Conservation (phyloP, 805 yeast genomes). For the Ogataea nonfermentans region DNA sequence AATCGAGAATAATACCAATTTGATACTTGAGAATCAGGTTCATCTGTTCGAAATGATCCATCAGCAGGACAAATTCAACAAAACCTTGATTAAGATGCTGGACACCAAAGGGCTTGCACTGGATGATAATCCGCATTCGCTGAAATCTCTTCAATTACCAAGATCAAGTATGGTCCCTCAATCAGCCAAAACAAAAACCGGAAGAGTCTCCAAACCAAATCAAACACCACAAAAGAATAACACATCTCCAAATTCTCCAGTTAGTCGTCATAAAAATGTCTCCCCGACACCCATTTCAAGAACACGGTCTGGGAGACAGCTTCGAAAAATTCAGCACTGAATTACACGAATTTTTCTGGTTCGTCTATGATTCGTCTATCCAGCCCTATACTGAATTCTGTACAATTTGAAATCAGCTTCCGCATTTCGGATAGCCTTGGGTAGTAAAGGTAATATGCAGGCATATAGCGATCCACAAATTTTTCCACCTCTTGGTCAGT, state of each 20-base stretch:
- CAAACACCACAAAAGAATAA: background rate
- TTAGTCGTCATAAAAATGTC: too few species aligned
- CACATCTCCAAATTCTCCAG: background rate
- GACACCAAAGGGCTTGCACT: background rate
- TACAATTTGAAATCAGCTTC: constrained; percentile 4
- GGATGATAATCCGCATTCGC: too few species aligned
- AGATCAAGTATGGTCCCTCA: too few species aligned
- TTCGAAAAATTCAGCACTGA: background rate
- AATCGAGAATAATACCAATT: constrained; percentile 10
- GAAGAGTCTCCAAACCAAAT: background rate
- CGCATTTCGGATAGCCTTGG: constrained; percentile 15
- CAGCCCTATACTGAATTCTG: constrained; percentile 20
- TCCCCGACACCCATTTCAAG: background rate
- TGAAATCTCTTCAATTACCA: too few species aligned
- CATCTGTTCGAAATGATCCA: constrained; percentile 6
- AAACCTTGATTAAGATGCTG: background rate
- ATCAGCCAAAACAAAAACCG: too few species aligned
- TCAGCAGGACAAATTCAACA: constrained; percentile 3
- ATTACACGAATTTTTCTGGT: background rate
- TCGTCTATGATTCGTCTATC: constrained; percentile 13
- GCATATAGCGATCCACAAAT: constrained; percentile 86
- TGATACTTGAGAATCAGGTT: constrained; percentile 14
- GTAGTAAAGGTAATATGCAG: constrained; percentile 73
- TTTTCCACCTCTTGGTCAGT: constrained; percentile 59
- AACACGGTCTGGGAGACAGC: background rate